phyloP scores from a whole-genome alignment of 768 basidiomycete genomes.

The Neoboletus magnificus region DNA sequence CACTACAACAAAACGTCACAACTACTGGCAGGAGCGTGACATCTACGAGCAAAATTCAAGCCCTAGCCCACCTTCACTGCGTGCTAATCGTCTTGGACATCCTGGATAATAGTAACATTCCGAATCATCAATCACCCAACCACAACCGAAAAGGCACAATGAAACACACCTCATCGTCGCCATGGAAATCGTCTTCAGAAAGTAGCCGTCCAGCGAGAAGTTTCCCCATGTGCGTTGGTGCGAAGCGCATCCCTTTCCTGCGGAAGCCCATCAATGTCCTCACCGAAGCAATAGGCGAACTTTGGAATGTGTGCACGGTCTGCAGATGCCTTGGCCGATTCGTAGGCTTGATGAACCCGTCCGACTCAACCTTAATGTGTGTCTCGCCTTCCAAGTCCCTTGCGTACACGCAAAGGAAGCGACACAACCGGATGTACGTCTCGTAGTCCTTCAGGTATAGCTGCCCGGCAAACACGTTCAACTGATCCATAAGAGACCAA shows the following conservation, averaged over 20 bases:
- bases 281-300: slow-evolving; percentile 33
- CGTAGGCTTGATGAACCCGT: slow-evolving; percentile 21
- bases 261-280: slow-evolving; percentile 8
- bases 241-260: background rate
- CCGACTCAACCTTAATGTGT: slow-evolving; percentile 1
- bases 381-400: slow-evolving; percentile 9
- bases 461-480: background rate
- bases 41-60: background rate
- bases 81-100: background rate
- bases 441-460: too few species aligned
- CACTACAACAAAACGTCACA: background rate
- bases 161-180: background rate
- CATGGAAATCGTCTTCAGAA: slow-evolving; percentile 7
- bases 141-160: background rate
- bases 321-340: slow-evolving; percentile 8
- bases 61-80: background rate
- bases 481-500: background rate
- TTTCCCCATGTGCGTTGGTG: too few species aligned
- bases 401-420: too few species aligned
- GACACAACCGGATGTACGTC: too few species aligned
- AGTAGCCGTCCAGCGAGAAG: slow-evolving; percentile 10
- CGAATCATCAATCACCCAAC: background rate
- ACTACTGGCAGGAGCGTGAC: background rate
- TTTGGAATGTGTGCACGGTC: slow-evolving; percentile 26
- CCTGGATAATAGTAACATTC: background rate